A percentile compares a stretch with the other conserved stretches of the same genome.
These are phyloP conservation scores for Fusarium beomiforme DNA, from an alignment of 2,329 filamentous ascomycete genomes.

Conservation along the genomic window DNA sequence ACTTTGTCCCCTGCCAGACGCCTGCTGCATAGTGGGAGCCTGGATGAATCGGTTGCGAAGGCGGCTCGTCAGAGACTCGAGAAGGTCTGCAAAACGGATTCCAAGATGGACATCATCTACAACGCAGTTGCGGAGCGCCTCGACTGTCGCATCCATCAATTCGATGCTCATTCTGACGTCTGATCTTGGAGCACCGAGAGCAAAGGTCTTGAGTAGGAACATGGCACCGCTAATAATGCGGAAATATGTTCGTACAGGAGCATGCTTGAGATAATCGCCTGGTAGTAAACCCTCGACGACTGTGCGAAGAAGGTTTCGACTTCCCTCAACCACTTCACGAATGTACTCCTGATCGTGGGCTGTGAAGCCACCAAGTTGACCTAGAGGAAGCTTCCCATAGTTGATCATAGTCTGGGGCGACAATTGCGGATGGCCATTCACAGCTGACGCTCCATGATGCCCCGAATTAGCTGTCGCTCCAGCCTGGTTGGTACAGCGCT, in stretches of 20 bases:
- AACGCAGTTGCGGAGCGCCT: conserved; percentile 79
- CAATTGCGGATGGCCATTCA: conserved; percentile 49
- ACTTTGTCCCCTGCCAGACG: conserved; percentile 54
- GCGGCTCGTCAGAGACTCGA: conserved; percentile 80
- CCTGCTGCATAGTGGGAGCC: conserved; percentile 60
- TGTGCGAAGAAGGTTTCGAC: conserved; percentile 78
- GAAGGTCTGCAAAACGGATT: conserved; percentile 83
- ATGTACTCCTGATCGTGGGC: conserved; percentile 77
- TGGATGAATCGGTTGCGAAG: conserved; percentile 79
- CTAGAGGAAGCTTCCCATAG: conserved; percentile 71
- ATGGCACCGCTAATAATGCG: conserved; percentile 87
- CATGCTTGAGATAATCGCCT: conserved; percentile 80
- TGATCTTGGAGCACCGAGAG: conserved; percentile 79
- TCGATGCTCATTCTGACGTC: conserved; percentile 80
- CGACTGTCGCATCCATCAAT: conserved; percentile 78
- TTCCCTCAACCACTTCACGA: conserved; percentile 80
- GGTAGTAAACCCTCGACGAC: conserved; percentile 82
- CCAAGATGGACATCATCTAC: conserved; percentile 88
- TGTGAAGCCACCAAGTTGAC: conserved; percentile 71
- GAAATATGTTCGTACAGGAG: conserved; percentile 86
- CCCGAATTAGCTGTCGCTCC: conserved; percentile 54
- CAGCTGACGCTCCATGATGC: conserved; percentile 47
- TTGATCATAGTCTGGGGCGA: conserved; percentile 73
- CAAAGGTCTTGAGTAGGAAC: conserved; percentile 86
- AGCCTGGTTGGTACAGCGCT: conserved; percentile 82